These are phyloP conservation scores for Aethionema arabicum DNA, from an alignment of 345 rosid species.

Conservation along the genomic window DNA sequence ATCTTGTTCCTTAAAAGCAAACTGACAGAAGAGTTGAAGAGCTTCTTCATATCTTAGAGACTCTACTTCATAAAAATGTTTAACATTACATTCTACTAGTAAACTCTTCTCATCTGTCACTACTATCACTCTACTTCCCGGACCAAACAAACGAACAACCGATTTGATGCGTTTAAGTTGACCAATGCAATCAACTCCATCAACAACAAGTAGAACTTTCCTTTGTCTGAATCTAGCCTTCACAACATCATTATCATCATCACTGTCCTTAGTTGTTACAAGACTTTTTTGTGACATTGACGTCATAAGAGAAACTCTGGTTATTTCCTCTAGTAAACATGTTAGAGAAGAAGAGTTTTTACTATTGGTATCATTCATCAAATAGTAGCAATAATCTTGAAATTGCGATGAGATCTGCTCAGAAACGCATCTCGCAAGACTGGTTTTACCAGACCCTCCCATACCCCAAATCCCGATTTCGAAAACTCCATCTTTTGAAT, in stretches of 20 bases:
- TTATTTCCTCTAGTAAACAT: too few species aligned
- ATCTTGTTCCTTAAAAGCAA: slow-evolving; percentile 17
- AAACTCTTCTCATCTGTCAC: slow-evolving; percentile 17
- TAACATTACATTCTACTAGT: slow-evolving; percentile 14
- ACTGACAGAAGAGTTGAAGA: slow-evolving; percentile 24
- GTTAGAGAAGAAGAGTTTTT: too few species aligned
- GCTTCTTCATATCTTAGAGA: slow-evolving; percentile 23
- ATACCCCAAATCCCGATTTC: slow-evolving; percentile 23
- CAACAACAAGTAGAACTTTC: slow-evolving; percentile 26
- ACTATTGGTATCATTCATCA: too few species aligned
- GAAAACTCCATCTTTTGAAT: not conserved
- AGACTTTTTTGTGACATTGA: too few species aligned
- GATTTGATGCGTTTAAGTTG: slow-evolving; percentile 7
- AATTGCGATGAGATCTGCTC: not conserved
- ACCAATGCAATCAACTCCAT: slow-evolving; percentile 3
- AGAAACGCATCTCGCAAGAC: slow-evolving; percentile 14
- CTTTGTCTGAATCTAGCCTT: not conserved
- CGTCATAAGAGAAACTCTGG: too few species aligned
- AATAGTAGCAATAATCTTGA: too few species aligned
- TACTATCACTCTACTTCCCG: slow-evolving; percentile 28
- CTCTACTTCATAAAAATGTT: slow-evolving; percentile 16
- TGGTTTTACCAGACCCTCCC: slow-evolving; percentile 18
- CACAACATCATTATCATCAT: too few species aligned
- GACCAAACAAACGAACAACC: slow-evolving; percentile 28
- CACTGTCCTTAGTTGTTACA: too few species aligned